Base-by-base conservation (phyloP, 179 eudicot species). In the Beta corolliflora region DNA sequence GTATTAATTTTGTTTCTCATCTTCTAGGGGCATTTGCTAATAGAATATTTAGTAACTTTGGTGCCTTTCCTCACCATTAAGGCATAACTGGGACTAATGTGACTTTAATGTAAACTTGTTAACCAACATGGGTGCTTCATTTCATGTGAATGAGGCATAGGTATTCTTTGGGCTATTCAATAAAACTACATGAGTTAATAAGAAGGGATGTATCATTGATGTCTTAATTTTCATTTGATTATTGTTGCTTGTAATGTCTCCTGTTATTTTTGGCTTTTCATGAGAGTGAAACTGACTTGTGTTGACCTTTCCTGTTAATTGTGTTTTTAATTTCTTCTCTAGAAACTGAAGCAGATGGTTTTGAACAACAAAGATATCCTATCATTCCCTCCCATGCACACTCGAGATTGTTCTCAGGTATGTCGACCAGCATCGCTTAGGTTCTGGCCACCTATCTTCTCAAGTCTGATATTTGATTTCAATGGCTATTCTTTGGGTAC, bases 391-490 rank as follows among this genome's bases (percentile, higher is more conserved):
- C 93, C 95, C 73, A 96, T 94, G 99, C 94, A 91, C 76, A 70
- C 95, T 25, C 87, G 91, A 23, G 99, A 96, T 78, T 96, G 99
- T 89, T 85, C 97, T 48, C 99, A 96, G 99, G 99, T 94, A 82
- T 67, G 66, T 21, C 7, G 18, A 41, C n/a, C 79, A 44, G 73
- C 53, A 45, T 75, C 10, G 21, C 45, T 44, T 58, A 19, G 73
- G 61, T 54, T 68, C 12, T 67, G 29, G 46, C 21, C 16, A 19
- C 65, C 54, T n/a, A 6, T 58, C 21, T 65, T 21, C 25, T 67
- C 21, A 52, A 15, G 25, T 52, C 56, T 13, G 10, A 15, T 64
- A 41, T 55, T 79, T 78, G 54, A 50, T 2, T 41, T 56, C 14
- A 71, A 66, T 64, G 1, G 23, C 29, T n/a, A 48, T 60, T 55